phyloP scores from a whole-genome alignment of 2,329 filamentous ascomycete species.

The Blumeriella jaapii region DNA sequence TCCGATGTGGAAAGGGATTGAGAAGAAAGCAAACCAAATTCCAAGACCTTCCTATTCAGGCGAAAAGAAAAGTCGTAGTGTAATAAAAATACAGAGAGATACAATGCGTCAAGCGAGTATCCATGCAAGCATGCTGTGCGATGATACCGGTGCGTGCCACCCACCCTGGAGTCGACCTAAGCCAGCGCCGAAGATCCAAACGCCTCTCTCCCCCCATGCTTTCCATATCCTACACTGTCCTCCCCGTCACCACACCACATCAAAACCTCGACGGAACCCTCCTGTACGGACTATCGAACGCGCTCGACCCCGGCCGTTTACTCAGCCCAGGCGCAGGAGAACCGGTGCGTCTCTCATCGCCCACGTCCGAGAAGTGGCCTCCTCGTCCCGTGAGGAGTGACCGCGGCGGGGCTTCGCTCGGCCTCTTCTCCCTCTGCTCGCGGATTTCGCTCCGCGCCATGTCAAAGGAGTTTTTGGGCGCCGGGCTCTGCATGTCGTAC shows the following conservation, averaged over 20 bases:
- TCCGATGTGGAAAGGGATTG: too few species aligned
- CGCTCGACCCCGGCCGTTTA: slow-evolving; percentile 11
- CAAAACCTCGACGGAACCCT: slow-evolving; percentile 22
- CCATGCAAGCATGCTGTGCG: slow-evolving; percentile 1
- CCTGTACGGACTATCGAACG: slow-evolving; percentile 18
- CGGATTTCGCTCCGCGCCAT: slow-evolving; percentile 36
- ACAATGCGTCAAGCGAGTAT: too few species aligned
- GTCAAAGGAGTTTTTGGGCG: slow-evolving; percentile 48
- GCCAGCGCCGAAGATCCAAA: background rate
- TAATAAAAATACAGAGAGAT: too few species aligned
- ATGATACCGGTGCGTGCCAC: slow-evolving; percentile 9
- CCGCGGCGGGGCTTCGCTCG: slow-evolving; percentile 13
- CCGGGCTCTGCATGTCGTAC: slow-evolving; percentile 40
- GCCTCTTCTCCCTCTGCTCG: slow-evolving; percentile 23
- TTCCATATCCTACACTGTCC: too few species aligned
- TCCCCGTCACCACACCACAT: too few species aligned
- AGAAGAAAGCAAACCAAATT: too few species aligned
- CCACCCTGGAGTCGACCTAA: background rate
- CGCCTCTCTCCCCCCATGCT: slow-evolving; percentile 7
- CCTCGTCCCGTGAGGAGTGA: slow-evolving; percentile 3
- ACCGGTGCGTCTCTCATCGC: slow-evolving; percentile 17
- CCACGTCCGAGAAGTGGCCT: slow-evolving; percentile 10
- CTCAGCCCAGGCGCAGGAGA: slow-evolving; percentile 13
- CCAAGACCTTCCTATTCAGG: too few species aligned
- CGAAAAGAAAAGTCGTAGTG: too few species aligned